Percentiles rank a stretch among this genome's conserved stretches.
These are phyloP conservation scores for Mycena amicta DNA, from an alignment of 768 basidiomycete species.

Conservation along the genomic window DNA sequence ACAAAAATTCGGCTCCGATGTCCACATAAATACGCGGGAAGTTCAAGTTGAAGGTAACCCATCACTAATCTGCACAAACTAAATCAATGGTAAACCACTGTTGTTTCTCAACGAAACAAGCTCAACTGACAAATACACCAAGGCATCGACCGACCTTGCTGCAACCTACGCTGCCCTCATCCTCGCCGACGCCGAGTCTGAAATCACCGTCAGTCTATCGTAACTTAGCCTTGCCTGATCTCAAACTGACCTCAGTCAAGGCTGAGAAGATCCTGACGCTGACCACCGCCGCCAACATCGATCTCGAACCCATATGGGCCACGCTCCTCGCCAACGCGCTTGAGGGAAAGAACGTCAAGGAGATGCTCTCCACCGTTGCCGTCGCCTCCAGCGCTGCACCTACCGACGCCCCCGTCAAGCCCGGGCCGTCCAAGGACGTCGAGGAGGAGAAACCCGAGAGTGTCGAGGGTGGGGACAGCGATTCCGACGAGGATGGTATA, in stretches of 20 bases:
- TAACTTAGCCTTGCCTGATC: background rate
- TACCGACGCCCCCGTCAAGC: background rate
- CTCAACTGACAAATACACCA: background rate
- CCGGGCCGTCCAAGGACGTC: background rate
- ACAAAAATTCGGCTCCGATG: background rate
- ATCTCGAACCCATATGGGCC: conserved; percentile 84
- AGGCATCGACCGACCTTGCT: conserved; percentile 58
- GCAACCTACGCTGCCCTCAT: conserved; percentile 83
- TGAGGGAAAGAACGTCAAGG: conserved; percentile 83
- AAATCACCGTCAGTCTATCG: conserved; percentile 70
- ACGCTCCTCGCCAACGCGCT: conserved; percentile 83
- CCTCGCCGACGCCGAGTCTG: conserved; percentile 79
- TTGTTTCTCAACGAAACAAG: background rate
- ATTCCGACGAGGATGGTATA: conserved; percentile 11
- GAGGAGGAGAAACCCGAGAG: background rate
- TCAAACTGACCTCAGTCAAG: conserved; percentile 35
- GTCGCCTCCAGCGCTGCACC: conserved; percentile 24
- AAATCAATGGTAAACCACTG: background rate
- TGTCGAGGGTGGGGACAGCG: background rate
- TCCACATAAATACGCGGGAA: background rate
- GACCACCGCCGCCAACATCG: conserved; percentile 66
- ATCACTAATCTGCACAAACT: background rate
- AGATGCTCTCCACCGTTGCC: conserved; percentile 76
- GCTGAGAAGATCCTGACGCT: conserved; percentile 74
- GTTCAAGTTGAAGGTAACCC: too few species aligned